Base-by-base conservation (phyloP, 257 asterid species). In the Coffea canephora region DNA sequence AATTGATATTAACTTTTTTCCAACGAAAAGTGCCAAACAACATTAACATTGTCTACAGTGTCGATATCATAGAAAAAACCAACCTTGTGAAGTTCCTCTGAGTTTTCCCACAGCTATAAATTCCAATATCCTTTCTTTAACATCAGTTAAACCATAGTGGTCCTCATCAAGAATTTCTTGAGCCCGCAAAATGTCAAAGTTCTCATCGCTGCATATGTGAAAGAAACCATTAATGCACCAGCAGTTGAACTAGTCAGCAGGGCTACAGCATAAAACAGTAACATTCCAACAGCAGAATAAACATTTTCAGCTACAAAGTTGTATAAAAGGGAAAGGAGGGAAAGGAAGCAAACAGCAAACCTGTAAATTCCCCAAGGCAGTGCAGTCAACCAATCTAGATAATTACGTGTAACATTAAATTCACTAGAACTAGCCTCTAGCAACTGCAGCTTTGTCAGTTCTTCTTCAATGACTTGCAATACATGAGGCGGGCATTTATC, bases 401-500 rank as follows among this genome's bases (percentile, higher is more conserved):
- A 96, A 86, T 94, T 94, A 79, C 99, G 97, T 54, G 99, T 96
- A 43, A 94, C 99, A 23, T 94, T 96, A 83, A 96, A 96, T 87
- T 96, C 99, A 88, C 99, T 96, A 14, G 99, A 96, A 89, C 99
- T 96, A n/a, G 99, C 97, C 89, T 96, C 99, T 80, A 96, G 73
- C 79, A 94, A 82, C 82, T 92, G 98, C 81, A 94, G 87, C 81
- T 96, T 96, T 64, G 98, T 88, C 79, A 92, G 85, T 84, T 96
- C 99, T 85, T 96, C 99, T 89, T 96, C 98, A 85, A 94, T 96
- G 82, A 96, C 98, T 91, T 94, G 98, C 88, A 91, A 83, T 71
- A 96, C 95, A 90, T 94, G 98, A 81, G 95, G 84, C 23, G 99
- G 99, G 77, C 94, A 88, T 84, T 90, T 96, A 70, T 94, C 99